Base-by-base conservation (phyloP, 2,329 filamentous ascomycete genomes). In the Paecilomyces sp. region DNA sequence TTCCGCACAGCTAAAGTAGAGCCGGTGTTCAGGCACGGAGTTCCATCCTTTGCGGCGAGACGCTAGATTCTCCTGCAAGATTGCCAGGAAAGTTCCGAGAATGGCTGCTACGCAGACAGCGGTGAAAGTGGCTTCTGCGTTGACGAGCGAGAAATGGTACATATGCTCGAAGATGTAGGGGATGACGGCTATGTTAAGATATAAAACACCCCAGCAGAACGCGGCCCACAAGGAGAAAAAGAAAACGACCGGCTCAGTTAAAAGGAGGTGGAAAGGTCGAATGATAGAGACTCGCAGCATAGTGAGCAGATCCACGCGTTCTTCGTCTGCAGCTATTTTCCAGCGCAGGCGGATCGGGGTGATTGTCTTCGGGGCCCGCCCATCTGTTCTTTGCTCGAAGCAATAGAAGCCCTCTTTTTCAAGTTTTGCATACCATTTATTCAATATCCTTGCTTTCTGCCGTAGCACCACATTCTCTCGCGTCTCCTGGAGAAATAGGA, bases 131-230 rank as follows among this genome's bases (percentile, higher is more conserved):
- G 86, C 84, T 57, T 89, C 90, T 0, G 83, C 81, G 71, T 90
- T 80, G 63, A 88, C 80, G 36, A 87, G 76, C 61, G 80, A 82
- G 77, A 94, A 92, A 64, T 78, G 76, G 70, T 93, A 86, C 52
- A 84, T 86, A 4, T 79, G 81, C 24, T 79, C 69, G 73, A 94
- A 95, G 28, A 96, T 86, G 3, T 94, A 81, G 0, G 92, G 90
- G 5, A 96, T 84, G 0, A 90, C 88, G 12, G 85, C 85, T 65
- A 96, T 92, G 12, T 89, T 90, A 22, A 96, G 79, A 73, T 96
- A 97, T 0, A 97, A 82, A 0, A 96, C 84, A 0, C 88, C 91
- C 92, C 92, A 97, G 22, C 88, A 88, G 72, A 97, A 97, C 0
- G 90, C 83, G 0, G 92, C 88, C 92, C 92, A 97, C 0, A 96